These are phyloP conservation scores for Heliamphora exappendiculata DNA, from an alignment of 148 eudicot genomes.

Conservation along the genomic window DNA sequence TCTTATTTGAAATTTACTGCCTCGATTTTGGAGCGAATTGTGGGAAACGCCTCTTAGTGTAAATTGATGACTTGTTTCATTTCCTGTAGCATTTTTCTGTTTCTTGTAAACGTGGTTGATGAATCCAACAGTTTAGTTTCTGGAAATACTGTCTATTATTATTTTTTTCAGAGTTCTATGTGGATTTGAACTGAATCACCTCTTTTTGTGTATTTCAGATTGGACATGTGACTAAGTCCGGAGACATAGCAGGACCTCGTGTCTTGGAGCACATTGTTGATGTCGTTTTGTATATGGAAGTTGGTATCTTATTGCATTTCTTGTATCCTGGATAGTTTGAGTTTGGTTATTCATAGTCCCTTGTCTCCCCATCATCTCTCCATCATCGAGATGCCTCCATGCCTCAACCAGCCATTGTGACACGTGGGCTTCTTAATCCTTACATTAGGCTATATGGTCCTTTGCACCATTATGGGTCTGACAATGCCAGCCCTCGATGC, in stretches of 20 bases:
- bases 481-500: neutral
- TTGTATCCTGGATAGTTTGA: neutral
- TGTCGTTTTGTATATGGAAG: constrained; percentile 87
- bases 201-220: constrained; percentile 40
- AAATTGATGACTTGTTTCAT: neutral
- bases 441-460: neutral
- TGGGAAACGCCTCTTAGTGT: neutral
- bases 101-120: neutral
- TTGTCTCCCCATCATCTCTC: neutral
- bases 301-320: constrained; percentile 21
- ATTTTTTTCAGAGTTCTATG: neutral
- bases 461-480: neutral
- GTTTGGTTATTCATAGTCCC: neutral
- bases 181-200: constrained; percentile 6
- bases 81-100: neutral
- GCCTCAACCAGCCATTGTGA: neutral
- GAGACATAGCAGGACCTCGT: constrained; percentile 98
- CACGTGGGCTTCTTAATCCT: neutral
- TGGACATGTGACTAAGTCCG: constrained; percentile 90
- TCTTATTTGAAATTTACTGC: neutral
- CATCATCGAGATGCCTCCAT: neutral
- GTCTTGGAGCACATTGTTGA: constrained; percentile 96
- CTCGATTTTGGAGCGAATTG: neutral
- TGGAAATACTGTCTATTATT: neutral
- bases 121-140: neutral